Evolutionary conservation across 768 basidiomycete genomes (phyloP).

Genomic region (Lactifluus pinguis): DNA sequence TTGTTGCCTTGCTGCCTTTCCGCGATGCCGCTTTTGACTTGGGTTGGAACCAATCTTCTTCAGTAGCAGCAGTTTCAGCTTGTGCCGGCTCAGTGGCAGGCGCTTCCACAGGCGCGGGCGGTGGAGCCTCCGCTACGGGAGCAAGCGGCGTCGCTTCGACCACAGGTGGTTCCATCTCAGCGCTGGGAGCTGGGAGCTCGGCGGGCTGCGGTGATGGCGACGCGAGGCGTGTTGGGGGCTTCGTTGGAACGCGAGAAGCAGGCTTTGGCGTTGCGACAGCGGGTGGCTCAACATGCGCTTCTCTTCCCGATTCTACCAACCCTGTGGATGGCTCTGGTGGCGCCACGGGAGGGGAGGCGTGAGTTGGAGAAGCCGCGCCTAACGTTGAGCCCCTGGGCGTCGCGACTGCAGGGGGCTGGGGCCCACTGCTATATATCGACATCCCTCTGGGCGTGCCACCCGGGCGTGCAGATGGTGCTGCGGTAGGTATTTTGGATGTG

Average conservation of each 20-base stretch:
- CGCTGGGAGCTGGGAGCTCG: background rate
- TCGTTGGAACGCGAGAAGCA: background rate
- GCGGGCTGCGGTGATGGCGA: background rate
- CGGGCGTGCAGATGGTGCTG: constrained; percentile 3
- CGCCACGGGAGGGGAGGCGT: background rate
- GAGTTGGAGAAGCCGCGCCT: background rate
- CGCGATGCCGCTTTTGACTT: constrained; percentile 13
- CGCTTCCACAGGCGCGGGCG: background rate
- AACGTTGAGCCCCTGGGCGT: too few relatives aligned
- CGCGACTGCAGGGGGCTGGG: constrained; percentile 3
- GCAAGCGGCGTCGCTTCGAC: background rate
- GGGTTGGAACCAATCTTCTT: background rate
- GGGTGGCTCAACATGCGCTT: background rate
- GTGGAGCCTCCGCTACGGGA: background rate
- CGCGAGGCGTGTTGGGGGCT: constrained; percentile 3
- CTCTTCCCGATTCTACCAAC: background rate
- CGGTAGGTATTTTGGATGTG: constrained; percentile 2
- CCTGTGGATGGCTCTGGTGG: background rate
- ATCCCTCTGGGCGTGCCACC: constrained; percentile 14
- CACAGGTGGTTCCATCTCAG: background rate
- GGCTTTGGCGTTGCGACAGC: background rate
- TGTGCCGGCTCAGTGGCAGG: background rate
- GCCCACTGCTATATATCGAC: constrained; percentile 11
- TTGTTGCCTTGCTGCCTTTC: constrained; percentile 5
- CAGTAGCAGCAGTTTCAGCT: background rate